phyloP scores from a whole-genome alignment of 2,329 filamentous ascomycete species.

The Sporothrix dimorphospora region DNA sequence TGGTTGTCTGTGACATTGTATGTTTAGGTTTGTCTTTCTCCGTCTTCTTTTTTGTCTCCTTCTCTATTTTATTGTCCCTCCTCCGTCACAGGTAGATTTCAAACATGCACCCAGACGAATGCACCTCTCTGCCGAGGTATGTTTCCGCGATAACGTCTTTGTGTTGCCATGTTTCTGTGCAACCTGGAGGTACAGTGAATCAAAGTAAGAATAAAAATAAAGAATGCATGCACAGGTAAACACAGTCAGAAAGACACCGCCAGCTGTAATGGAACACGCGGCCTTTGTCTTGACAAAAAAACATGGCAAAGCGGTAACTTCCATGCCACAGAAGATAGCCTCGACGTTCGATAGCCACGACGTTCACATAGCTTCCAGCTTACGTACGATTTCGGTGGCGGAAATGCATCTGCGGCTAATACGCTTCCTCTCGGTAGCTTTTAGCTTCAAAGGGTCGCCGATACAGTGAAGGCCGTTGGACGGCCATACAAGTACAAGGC shows the following conservation, averaged over 20 bases:
- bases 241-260: neutral
- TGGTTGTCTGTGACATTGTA: too few relatives aligned
- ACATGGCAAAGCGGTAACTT: neutral
- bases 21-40: neutral
- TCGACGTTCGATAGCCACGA: too few relatives aligned
- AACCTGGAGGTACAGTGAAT: neutral
- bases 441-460: neutral
- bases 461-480: conserved; percentile 4
- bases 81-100: conserved; percentile 12
- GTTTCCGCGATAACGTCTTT: conserved; percentile 8
- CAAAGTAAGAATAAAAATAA: neutral
- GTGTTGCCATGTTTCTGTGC: conserved; percentile 1
- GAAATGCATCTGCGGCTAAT: conserved; percentile 3
- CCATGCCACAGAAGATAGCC: neutral
- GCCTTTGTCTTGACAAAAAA: neutral
- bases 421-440: neutral
- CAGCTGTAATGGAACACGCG: neutral
- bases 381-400: neutral
- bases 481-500: neutral
- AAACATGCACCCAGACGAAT: neutral
- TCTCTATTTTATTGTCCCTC: neutral
- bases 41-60: neutral
- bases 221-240: neutral
- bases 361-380: too few relatives aligned
- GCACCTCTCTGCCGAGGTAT: conserved; percentile 5